Base-by-base conservation (phyloP, 2,329 filamentous ascomycete species). In the Cladorrhinum sp. region DNA sequence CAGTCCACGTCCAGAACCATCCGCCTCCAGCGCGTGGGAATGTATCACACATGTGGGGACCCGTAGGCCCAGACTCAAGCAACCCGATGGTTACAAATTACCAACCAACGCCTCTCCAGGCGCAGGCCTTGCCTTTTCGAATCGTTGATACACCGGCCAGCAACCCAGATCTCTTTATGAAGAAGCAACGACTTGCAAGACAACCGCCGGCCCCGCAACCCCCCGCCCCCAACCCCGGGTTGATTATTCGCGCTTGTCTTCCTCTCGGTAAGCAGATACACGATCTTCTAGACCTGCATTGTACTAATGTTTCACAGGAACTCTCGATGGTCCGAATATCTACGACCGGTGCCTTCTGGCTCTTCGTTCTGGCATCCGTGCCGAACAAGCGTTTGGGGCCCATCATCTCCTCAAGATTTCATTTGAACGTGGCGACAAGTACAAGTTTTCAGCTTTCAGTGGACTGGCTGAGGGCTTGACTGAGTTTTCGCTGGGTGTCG, bases 321-420 rank as follows among this genome's bases (percentile, higher is more conserved):
- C 65, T 2, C 64, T 87, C 67, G 86, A 90, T 64, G 91, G 91
- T 1, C 90, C 91, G 1, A 95, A 96, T 71, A 96, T 97, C 65
- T 98, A 97, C 71, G 88, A 94, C 54, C 88, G 93, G 49, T 96
- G 92, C 64, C 82, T 96, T 39, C 87, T 93, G 67, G 88, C 93
- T 3, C 78, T 99, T 24, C 89, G 90, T 64, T 96, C 92, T 14
- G 86, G 86, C 2, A 85, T 96, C 24, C 83, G 84, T 2, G 83
- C 87, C 12, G 94, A 99, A 72, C 90, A 97, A 69, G 87, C 91
- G n/a, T 98, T 96, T 75, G 94, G 92, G 0, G 79, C 98, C 10
- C 92, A 96, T 69, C 94, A 98, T 69, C 78, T 98, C 3, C 92
- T 98, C 62, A 96, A 96, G 73, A 97, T 98, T 26, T 97, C 93